Evolutionary conservation across 140 eudicot species (phyloP), one percentile per base, ranked within the genome.

Genomic region (Bidens hawaiensis): DNA sequence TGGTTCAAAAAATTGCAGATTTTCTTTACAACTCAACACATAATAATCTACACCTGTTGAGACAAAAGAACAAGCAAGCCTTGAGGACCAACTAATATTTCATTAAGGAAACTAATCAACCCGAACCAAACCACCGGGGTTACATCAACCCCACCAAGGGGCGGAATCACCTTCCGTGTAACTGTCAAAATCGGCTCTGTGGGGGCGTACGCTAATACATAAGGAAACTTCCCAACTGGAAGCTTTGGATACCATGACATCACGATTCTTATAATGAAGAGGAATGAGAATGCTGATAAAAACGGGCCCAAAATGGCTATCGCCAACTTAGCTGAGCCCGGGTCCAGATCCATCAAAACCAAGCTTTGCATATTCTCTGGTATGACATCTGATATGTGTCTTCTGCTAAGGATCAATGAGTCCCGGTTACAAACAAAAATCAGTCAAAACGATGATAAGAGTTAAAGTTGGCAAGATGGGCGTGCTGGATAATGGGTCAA

Each of bases 231-330:
- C 7, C 79, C 94, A 62, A 93, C 96, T 5, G 99, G 99, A 54
- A 93, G 90, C 83, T 77, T 93, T 0, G 99, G 99, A 64, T 93
- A 93, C 99, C 99, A 93, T 5, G 99, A 88, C 99, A 93, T 93
- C 47, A 88, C 95, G 6, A 93, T 93, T 75, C 99, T 81, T 70
- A 74, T 43, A 16, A 93, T 85, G 76, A 93, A 93, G 17, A 93
- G 81, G 76, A 93, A 93, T 5, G 87, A 84, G 64, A 93, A 93
- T 46, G 84, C 96, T 6, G 99, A 93, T n/a, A 93, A 78, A 67
- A 88, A 88, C 0, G 99, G 99, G 5, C 99, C 99, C 66, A 85
- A 54, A 16, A 93, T 21, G 10, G 77, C 65, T 15, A 93, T 93
- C 12, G 84, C 89, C 60, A 85, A 58, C 70, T 88, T 93, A 17